Evolutionary conservation across 2,329 filamentous ascomycete species (phyloP), one percentile per base, ranked within the genome.

Genomic region (Pezicula rhizophila): DNA sequence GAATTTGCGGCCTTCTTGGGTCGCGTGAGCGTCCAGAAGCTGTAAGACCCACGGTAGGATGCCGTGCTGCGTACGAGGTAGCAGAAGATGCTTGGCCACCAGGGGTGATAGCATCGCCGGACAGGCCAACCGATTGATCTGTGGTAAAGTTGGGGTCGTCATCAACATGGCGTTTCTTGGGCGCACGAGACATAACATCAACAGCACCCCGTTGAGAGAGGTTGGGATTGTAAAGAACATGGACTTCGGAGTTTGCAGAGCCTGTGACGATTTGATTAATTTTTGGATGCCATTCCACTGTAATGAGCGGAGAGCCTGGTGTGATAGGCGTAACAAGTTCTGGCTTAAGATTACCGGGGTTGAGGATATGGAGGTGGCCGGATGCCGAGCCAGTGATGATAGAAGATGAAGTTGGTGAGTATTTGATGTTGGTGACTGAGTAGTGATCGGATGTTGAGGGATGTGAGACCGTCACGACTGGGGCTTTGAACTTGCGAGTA

Each of bases 221-320:
- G n/a, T 75, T 80, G 2, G 93, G 93, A 62, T 87, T 92, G 72
- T 93, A 99, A 42, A 99, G 83, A 38, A 97, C 79, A 61, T 91
- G 92, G 0, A 87, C 90, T 67, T 95, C 87, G 49, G 85, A 84
- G 62, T 96, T 96, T 46, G 89, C 89, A 41, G 92, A 96, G 50
- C 91, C 92, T 8, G 92, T 95, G 55, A 97, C 69, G 61, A 99
- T 96, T 64, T 99, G 93, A 65, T 99, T 97, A 63, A 99, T 82
- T 67, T 90, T 95, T 17, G 87, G 78, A 62, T 99, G 92, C 93
- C 93, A 99, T 53, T 87, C 75, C 23, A 95, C 89, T 2, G 84
- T 83, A 53, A 97, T 87, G 8, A 99, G 71, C 1, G 92, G 80
- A 5, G 84, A 87, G 12, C 85, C 86, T 0, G 89, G 85, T 0